A percentile compares a stretch with the other conserved stretches of the same genome.
Conservation (phyloP, 768 basidiomycete species). For the Nidularia pulvinata region DNA sequence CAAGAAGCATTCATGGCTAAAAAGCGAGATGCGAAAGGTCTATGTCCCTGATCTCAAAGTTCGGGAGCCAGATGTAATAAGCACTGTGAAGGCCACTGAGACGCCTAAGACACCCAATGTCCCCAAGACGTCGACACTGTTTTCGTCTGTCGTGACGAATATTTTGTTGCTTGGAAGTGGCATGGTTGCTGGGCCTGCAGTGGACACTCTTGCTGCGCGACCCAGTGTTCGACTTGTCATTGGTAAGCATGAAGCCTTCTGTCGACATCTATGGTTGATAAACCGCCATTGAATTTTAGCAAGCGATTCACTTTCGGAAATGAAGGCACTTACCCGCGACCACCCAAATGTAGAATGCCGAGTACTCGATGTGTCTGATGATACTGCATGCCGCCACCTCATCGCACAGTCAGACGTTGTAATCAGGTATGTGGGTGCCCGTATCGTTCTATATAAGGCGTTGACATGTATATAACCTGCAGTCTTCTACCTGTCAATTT, state of each 20-base stretch:
- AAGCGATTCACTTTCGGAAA: conserved; percentile 59
- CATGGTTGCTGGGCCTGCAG: conserved; percentile 93
- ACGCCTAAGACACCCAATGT: neutral
- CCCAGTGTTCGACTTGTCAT: conserved; percentile 70
- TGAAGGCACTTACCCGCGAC: conserved; percentile 40
- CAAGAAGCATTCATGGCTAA: conserved; percentile 57
- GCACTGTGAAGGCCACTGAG: conserved; percentile 45
- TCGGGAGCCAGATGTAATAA: conserved; percentile 5
- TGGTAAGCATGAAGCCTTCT: conserved; percentile 47
- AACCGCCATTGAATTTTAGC: no score
- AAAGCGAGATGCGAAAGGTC: no score
- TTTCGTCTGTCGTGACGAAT: conserved; percentile 23
- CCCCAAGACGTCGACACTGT: neutral
- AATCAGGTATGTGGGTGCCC: conserved; percentile 58
- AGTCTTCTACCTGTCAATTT: conserved; percentile 82
- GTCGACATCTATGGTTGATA: no score
- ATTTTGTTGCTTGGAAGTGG: conserved; percentile 86
- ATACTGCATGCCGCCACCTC: conserved; percentile 41
- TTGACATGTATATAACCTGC: neutral
- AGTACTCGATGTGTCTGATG: conserved; percentile 60
- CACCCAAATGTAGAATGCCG: conserved; percentile 54
- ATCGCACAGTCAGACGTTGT: conserved; percentile 75
- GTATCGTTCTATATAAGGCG: no score
- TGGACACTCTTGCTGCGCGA: conserved; percentile 67
- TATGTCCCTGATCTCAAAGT: no score